Conservation (phyloP, 1,284 basidiomycete genomes). For the Xanthoconium separans region DNA sequence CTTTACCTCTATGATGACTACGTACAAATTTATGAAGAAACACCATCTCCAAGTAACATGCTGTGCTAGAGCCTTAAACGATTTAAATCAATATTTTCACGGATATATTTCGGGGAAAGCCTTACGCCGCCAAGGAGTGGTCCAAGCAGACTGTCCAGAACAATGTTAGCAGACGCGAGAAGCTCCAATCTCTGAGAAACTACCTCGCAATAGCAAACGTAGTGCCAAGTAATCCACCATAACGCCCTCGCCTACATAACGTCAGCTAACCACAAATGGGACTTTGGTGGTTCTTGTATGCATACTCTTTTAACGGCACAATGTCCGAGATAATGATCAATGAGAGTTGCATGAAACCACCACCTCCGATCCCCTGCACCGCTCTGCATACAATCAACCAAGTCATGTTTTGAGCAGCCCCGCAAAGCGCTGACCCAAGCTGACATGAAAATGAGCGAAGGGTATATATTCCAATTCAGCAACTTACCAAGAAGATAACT, state of each 20-base stretch:
- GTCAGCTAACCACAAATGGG: neutral
- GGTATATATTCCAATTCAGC: neutral
- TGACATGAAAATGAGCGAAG: neutral
- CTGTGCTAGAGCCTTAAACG: constrained; percentile 57
- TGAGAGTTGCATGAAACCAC: constrained; percentile 65
- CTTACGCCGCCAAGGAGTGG: constrained; percentile 72
- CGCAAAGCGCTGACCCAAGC: constrained; percentile 78
- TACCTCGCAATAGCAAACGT: constrained; percentile 66
- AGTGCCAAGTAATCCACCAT: constrained; percentile 71
- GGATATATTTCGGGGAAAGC: too few relatives aligned
- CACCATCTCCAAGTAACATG: constrained; percentile 79
- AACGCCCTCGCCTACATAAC: constrained; percentile 65
- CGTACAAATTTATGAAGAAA: constrained; percentile 73
- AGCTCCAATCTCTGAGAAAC: too few relatives aligned
- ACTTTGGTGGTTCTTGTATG: neutral
- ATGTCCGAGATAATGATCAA: constrained; percentile 83
- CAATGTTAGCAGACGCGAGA: constrained; percentile 1
- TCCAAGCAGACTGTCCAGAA: constrained; percentile 56
- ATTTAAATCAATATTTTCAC: too few relatives aligned
- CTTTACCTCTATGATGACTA: neutral
- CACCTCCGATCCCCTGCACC: constrained; percentile 82
- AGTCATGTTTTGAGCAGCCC: constrained; percentile 76
- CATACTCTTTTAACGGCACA: constrained; percentile 68
- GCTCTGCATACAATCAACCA: constrained; percentile 76
- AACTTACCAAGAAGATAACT: constrained; percentile 60